phyloP scores from a whole-genome alignment of 805 yeast species.

The Saturnispora gosingensis region DNA sequence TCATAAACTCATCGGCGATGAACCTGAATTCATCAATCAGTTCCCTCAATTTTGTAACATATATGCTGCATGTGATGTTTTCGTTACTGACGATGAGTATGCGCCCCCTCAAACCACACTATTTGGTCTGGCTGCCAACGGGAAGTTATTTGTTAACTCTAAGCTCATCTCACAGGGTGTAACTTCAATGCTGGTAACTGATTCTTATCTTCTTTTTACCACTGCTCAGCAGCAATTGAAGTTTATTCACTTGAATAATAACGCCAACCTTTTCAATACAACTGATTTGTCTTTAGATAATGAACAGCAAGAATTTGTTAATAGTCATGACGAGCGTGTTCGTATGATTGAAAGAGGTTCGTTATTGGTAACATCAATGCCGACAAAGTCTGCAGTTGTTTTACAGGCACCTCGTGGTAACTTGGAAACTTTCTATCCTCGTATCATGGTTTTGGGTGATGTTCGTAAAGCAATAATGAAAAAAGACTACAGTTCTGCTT shows the following conservation, averaged over 20 bases:
- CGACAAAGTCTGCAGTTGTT: conserved; percentile 72
- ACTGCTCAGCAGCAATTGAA: conserved; percentile 78
- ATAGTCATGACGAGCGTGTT: conserved; percentile 64
- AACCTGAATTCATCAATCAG: conserved; percentile 27
- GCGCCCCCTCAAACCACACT: conserved; percentile 16
- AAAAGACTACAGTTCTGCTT: conserved; percentile 60
- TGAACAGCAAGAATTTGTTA: conserved; percentile 26
- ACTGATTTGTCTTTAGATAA: conserved; percentile 9
- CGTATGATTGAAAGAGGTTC: conserved; percentile 92
- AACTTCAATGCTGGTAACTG: conserved; percentile 71
- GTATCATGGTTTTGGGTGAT: conserved; percentile 81
- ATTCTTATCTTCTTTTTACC: conserved; percentile 66
- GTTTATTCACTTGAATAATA: conserved; percentile 55
- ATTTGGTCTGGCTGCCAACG: conserved; percentile 69
- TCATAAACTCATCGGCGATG: conserved; percentile 26
- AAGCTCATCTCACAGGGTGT: conserved; percentile 59
- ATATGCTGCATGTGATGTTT: conserved; percentile 33
- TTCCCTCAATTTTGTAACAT: conserved; percentile 68
- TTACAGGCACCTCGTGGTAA: conserved; percentile 96
- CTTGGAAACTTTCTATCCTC: conserved; percentile 85
- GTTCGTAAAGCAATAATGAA: conserved; percentile 62
- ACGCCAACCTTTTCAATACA: conserved; percentile 16
- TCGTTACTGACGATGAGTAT: conserved; percentile 16
- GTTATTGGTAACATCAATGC: conserved; percentile 67
- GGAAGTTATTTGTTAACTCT: conserved; percentile 61